A percentile compares a stretch with the other conserved stretches of the same genome.
Conservation (phyloP, 1,139 yeast genomes). For the Kazachstania sp. region DNA sequence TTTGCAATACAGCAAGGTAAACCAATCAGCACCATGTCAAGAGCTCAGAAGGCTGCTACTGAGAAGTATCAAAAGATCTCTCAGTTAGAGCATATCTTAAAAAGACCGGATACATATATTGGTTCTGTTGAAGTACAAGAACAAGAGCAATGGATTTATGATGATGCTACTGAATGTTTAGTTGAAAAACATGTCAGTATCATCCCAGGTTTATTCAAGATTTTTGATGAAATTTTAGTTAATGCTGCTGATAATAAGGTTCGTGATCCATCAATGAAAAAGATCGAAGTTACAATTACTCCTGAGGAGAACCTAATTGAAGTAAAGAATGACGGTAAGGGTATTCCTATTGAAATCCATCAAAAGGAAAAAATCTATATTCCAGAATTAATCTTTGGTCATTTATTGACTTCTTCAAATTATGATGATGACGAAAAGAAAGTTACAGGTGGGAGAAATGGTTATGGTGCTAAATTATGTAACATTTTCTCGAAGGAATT, state of each 20-base stretch:
- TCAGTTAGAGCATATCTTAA: slow-evolving; percentile 90
- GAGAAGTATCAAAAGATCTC: slow-evolving; percentile 89
- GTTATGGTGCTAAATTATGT: slow-evolving; percentile 95
- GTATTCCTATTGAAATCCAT: slow-evolving; percentile 93
- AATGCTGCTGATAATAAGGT: slow-evolving; percentile 98
- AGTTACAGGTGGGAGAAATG: slow-evolving; percentile 98
- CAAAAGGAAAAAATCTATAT: slow-evolving; percentile 85
- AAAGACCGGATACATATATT: slow-evolving; percentile 95
- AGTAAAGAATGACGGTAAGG: slow-evolving; percentile 88
- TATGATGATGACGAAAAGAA: slow-evolving; percentile 93
- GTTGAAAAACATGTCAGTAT: slow-evolving; percentile 59
- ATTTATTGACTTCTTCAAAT: slow-evolving; percentile 87
- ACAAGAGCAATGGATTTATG: slow-evolving; percentile 79
- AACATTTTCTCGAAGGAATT: slow-evolving; percentile 88
- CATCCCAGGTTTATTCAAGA: slow-evolving; percentile 94
- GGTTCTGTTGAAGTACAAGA: slow-evolving; percentile 86
- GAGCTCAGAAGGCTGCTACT: slow-evolving; percentile 42
- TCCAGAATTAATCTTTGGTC: slow-evolving; percentile 95
- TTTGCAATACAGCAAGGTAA: too few species aligned
- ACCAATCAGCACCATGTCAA: slow-evolving; percentile 10
- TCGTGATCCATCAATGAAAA: slow-evolving; percentile 85
- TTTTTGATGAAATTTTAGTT: slow-evolving; percentile 93
- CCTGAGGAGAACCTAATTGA: slow-evolving; percentile 66
- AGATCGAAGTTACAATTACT: slow-evolving; percentile 70
- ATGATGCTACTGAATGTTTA: slow-evolving; percentile 65